Conservation (phyloP, 2,329 filamentous ascomycete genomes). For the Trichoderma sp. region DNA sequence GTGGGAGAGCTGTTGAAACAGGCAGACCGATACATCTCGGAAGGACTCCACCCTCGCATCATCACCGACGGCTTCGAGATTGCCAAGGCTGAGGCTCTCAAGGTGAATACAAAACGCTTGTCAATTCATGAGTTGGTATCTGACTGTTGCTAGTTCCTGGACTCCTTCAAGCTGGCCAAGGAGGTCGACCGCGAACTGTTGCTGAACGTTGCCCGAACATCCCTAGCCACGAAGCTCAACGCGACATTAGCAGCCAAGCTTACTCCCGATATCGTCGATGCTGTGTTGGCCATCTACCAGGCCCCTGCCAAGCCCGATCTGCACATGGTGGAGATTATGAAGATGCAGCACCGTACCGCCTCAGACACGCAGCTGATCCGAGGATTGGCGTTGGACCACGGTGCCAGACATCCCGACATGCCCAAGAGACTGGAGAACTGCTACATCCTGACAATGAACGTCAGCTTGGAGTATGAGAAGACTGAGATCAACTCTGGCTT, state of each 20-base stretch:
- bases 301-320: conserved; percentile 88
- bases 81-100: conserved; percentile 87
- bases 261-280: conserved; percentile 92
- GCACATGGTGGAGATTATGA: conserved; percentile 99
- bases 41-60: conserved; percentile 94
- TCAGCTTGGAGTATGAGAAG: conserved; percentile 98
- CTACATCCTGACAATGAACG: conserved; percentile 90
- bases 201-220: conserved; percentile 88
- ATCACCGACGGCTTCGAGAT: conserved; percentile 98
- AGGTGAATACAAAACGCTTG: conserved; percentile 49
- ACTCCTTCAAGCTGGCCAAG: conserved; percentile 84
- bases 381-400: conserved; percentile 90
- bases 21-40: conserved; percentile 90
- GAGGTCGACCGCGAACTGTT: conserved; percentile 92
- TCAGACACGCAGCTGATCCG: conserved; percentile 95
- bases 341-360: conserved; percentile 97
- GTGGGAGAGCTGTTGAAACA: conserved; percentile 98
- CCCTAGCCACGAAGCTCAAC: conserved; percentile 93
- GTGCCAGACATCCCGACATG: conserved; percentile 96
- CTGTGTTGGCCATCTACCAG: conserved; percentile 91
- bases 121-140: conserved; percentile 23
- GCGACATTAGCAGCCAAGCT: conserved; percentile 83
- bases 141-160: conserved; percentile 68
- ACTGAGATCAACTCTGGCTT: conserved; percentile 98
- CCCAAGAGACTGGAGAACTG: conserved; percentile 95